Evolutionary conservation across 257 asterid genomes (phyloP).

Genomic region (Hygrophila difformis): DNA sequence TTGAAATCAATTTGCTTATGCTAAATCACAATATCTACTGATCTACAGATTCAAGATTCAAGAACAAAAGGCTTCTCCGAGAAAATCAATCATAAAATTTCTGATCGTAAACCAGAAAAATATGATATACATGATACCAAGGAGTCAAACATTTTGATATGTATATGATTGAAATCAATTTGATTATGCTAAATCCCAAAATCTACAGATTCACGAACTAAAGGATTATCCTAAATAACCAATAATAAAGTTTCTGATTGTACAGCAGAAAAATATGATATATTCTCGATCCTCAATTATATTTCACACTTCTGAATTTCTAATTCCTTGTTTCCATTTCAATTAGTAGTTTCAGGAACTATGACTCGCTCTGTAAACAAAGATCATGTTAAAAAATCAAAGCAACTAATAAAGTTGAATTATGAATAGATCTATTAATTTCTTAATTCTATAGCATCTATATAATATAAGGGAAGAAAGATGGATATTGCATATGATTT

Average conservation of each 20-base stretch:
- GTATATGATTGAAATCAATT: too few species aligned
- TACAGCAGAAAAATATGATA: constrained; percentile 7
- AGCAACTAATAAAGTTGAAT: background rate
- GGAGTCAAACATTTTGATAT: too few species aligned
- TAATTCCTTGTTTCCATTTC: background rate
- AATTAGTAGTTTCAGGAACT: background rate
- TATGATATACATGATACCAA: too few species aligned
- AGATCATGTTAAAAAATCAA: background rate
- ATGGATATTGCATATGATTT: too few species aligned
- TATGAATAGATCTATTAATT: background rate
- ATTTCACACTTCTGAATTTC: constrained; percentile 1
- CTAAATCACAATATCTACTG: constrained; percentile 6
- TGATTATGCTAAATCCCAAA: too few species aligned
- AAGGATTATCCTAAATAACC: background rate
- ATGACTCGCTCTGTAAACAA: background rate
- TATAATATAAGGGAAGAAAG: too few species aligned
- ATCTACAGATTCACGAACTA: too few species aligned
- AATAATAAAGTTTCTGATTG: constrained; percentile 4
- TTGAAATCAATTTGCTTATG: constrained; percentile 11
- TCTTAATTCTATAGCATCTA: too few species aligned
- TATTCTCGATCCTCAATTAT: background rate
- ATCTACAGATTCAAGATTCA: background rate
- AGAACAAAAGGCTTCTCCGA: constrained; percentile 11
- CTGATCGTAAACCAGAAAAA: background rate
- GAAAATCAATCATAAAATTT: constrained; percentile 7